Conservation (phyloP, 768 basidiomycete species). For the Amanita subjunquillea region DNA sequence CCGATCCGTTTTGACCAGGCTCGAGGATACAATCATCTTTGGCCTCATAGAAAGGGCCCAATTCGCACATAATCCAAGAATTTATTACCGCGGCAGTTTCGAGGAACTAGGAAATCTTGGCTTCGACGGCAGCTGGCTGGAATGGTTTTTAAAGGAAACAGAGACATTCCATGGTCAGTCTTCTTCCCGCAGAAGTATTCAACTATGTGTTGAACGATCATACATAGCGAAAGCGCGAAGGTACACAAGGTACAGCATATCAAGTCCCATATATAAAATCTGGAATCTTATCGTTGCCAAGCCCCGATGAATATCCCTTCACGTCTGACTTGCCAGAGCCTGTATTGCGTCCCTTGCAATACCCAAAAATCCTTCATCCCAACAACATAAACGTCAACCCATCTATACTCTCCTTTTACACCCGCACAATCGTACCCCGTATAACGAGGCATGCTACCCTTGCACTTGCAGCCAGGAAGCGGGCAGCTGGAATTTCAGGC, state of each 20-base stretch:
- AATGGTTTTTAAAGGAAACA: conserved; percentile 95
- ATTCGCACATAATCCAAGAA: conserved; percentile 86
- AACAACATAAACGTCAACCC: conserved; percentile 81
- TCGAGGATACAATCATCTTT: conserved; percentile 99
- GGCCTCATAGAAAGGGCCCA: conserved; percentile 94
- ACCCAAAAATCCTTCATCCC: conserved; percentile 70
- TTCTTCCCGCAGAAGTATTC: not conserved
- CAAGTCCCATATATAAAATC: not conserved
- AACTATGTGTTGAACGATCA: not conserved
- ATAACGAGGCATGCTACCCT: conserved; percentile 72
- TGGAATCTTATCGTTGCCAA: conserved; percentile 18
- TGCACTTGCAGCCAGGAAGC: conserved; percentile 53
- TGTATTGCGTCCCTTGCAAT: conserved; percentile 60
- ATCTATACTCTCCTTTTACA: conserved; percentile 85
- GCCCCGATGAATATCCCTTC: conserved; percentile 98
- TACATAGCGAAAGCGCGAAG: conserved; percentile 80
- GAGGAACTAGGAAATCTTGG: conserved; percentile 63
- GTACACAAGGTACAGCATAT: conserved; percentile 75
- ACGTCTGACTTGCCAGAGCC: conserved; percentile 72
- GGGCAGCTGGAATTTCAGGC: conserved; percentile 54
- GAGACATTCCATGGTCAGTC: conserved; percentile 91
- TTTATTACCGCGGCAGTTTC: conserved; percentile 77
- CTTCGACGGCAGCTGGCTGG: conserved; percentile 85
- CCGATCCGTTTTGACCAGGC: conserved; percentile 72
- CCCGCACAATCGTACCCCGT: conserved; percentile 75